phyloP scores from a whole-genome alignment of 306 rosid species.

The Malus domestica region DNA sequence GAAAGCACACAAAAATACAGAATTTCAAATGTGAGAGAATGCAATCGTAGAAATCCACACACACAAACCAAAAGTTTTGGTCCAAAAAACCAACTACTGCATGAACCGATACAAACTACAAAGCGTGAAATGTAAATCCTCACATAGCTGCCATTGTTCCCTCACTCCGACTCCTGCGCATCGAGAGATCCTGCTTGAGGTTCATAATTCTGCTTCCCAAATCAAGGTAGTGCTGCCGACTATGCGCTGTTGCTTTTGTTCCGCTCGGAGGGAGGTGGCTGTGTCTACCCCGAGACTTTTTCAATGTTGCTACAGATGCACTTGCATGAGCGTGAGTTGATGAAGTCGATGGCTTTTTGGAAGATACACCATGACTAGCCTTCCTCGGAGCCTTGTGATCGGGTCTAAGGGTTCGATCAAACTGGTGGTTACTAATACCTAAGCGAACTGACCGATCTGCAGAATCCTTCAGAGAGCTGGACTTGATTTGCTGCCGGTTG shows the following conservation, averaged over 20 bases:
- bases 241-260: conserved; percentile 34
- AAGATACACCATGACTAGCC: conserved; percentile 30
- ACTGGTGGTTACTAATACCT: conserved; percentile 58
- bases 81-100: neutral
- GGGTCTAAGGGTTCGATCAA: conserved; percentile 56
- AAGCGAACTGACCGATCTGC: conserved; percentile 61
- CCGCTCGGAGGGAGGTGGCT: conserved; percentile 50
- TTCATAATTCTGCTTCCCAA: conserved; percentile 26
- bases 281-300: conserved; percentile 41
- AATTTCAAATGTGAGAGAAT: neutral
- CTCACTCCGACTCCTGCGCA: conserved; percentile 77
- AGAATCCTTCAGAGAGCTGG: conserved; percentile 50
- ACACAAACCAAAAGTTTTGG: neutral
- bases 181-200: conserved; percentile 23
- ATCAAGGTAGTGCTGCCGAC: conserved; percentile 33
- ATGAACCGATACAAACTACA: neutral
- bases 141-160: conserved; percentile 58
- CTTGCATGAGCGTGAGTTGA: conserved; percentile 33
- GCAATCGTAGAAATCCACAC: conserved; percentile 19
- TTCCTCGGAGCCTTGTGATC: conserved; percentile 67
- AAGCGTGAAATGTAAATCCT: conserved; percentile 17
- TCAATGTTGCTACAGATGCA: conserved; percentile 34
- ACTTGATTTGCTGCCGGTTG: conserved; percentile 59
- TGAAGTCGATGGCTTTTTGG: conserved; percentile 35
- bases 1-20: neutral